Conservation (phyloP, 2,329 filamentous ascomycete species). For the Thermochaetoides dissita region DNA sequence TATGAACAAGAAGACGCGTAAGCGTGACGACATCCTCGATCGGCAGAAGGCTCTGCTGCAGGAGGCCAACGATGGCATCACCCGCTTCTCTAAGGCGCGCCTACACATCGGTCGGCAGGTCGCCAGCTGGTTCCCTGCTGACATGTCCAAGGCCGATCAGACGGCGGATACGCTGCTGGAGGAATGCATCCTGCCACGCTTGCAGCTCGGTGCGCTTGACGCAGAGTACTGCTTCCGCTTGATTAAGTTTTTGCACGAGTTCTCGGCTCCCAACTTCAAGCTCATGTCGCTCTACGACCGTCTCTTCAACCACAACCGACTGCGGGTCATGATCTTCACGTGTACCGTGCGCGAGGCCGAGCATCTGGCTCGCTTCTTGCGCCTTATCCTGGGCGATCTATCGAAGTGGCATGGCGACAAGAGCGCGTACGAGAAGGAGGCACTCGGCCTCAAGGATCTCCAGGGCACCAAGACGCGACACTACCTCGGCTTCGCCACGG, state of each 20-base stretch:
- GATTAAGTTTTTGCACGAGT: constrained; percentile 74
- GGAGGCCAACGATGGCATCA: constrained; percentile 58
- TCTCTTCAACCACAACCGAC: constrained; percentile 68
- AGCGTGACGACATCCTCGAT: constrained; percentile 55
- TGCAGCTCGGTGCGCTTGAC: constrained; percentile 71
- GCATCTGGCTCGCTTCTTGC: constrained; percentile 82
- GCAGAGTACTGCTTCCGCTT: constrained; percentile 80
- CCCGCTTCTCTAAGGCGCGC: constrained; percentile 52
- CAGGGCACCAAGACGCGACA: constrained; percentile 31
- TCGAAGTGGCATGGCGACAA: constrained; percentile 72
- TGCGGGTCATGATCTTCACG: constrained; percentile 72
- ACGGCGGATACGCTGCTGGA: constrained; percentile 71
- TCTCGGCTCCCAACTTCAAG: constrained; percentile 73
- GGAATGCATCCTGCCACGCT: constrained; percentile 80
- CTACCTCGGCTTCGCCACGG: constrained; percentile 66
- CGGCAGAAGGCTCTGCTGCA: constrained; percentile 55
- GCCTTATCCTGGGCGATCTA: constrained; percentile 66
- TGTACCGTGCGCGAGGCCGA: constrained; percentile 85
- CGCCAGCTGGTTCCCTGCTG: constrained; percentile 59
- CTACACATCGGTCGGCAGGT: constrained; percentile 62
- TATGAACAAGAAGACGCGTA: constrained; percentile 52
- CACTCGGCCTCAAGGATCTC: constrained; percentile 37
- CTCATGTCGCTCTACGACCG: constrained; percentile 72
- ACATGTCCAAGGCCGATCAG: constrained; percentile 47
- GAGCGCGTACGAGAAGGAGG: constrained; percentile 66